Evolutionary conservation across 2,329 filamentous ascomycete genomes (phyloP).

Genomic region (Trichoderma aggressivum): DNA sequence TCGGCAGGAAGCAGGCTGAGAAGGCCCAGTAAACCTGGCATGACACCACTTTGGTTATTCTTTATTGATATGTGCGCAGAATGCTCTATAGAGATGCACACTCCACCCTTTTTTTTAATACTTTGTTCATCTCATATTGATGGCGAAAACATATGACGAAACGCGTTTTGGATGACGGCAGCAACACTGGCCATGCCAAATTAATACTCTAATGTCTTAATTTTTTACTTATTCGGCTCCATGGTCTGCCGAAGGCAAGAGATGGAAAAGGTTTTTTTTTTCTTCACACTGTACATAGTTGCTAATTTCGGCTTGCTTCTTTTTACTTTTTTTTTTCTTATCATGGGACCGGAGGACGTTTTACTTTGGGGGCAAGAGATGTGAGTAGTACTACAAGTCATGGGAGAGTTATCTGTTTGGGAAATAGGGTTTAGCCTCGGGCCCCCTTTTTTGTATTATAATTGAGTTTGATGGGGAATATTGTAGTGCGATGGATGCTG

Average conservation of each 20-base stretch:
- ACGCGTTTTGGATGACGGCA: slow-evolving; percentile 17
- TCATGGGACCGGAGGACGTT: background rate
- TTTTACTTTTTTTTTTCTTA: background rate
- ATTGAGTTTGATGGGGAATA: background rate
- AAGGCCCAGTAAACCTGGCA: slow-evolving; percentile 24
- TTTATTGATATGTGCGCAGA: background rate
- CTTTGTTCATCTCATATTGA: background rate
- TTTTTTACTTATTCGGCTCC: background rate
- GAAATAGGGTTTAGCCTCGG: background rate
- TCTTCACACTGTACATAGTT: background rate
- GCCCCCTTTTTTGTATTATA: slow-evolving; percentile 10
- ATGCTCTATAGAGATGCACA: background rate
- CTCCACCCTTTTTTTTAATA: background rate
- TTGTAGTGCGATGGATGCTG: background rate
- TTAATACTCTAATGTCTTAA: slow-evolving; percentile 11
- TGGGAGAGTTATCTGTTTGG: background rate
- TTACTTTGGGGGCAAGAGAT: background rate
- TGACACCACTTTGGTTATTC: background rate
- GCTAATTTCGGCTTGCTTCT: background rate
- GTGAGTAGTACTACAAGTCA: background rate
- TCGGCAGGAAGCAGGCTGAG: slow-evolving; percentile 35
- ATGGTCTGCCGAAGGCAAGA: background rate
- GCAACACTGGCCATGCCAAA: background rate
- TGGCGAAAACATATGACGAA: slow-evolving; percentile 8
- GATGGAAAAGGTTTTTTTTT: background rate